Evolutionary conservation across 345 rosid genomes (phyloP).

Genomic region (Citrus cavaleriei): DNA sequence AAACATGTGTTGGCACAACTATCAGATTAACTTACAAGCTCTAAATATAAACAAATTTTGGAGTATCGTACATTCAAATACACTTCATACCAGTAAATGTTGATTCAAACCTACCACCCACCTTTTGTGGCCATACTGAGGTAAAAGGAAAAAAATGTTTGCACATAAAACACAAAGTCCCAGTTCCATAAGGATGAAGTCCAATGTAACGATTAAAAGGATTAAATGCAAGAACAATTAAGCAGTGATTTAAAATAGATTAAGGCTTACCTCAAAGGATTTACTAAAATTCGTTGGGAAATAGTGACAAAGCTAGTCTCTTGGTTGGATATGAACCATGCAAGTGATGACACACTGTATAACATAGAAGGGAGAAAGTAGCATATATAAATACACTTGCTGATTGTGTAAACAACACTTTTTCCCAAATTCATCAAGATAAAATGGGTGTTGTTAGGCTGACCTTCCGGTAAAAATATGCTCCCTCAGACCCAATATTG

Average conservation of each 20-base stretch:
- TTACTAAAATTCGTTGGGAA: conserved; percentile 90
- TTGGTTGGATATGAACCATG: conserved; percentile 99
- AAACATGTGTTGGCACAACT: not conserved
- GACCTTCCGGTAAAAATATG: conserved; percentile 99
- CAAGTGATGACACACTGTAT: conserved; percentile 96
- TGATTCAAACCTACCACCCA: not conserved
- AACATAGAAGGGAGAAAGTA: conserved; percentile 16
- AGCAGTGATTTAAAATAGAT: not conserved
- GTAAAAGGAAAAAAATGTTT: not conserved
- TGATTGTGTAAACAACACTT: not conserved
- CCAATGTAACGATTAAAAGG: not conserved
- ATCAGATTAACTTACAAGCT: not conserved
- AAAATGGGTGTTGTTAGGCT: conserved; percentile 12
- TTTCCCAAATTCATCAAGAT: not conserved
- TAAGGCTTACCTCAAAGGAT: conserved; percentile 74
- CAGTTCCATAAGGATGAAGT: not conserved
- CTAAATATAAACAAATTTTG: not conserved
- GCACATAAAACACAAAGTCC: not conserved
- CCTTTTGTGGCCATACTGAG: not conserved
- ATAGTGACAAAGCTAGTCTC: conserved; percentile 98
- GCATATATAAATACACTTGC: conserved; percentile 1
- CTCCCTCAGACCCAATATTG: conserved; percentile 91
- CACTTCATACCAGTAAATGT: not conserved
- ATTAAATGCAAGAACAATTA: not conserved
- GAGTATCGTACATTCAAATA: not conserved